A percentile compares a stretch with the other conserved stretches of the same genome.
phyloP scores from a whole-genome alignment of 2,329 filamentous ascomycete genomes.

The Akanthomyces uredinophilus region DNA sequence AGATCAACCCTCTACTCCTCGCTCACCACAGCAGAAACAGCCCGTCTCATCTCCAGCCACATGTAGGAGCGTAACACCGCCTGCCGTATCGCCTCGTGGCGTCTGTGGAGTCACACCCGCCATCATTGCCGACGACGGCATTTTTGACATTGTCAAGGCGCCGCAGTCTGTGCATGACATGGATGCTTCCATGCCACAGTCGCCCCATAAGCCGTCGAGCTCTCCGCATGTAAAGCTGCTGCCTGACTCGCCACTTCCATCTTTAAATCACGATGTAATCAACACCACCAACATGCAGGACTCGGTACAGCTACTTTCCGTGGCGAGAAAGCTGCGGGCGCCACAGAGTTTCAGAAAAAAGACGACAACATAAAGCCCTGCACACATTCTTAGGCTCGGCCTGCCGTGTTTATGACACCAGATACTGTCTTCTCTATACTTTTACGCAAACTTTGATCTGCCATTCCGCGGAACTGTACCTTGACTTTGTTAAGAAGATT shows the following conservation, averaged over 20 bases:
- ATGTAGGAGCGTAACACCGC: background rate
- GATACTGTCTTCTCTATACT: too few species aligned
- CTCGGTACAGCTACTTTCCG: background rate
- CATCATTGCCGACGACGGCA: background rate
- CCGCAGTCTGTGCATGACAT: background rate
- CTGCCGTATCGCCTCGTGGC: background rate
- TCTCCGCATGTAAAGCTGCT: background rate
- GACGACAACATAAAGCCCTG: too few species aligned
- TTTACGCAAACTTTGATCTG: too few species aligned
- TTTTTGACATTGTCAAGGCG: background rate
- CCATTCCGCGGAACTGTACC: too few species aligned
- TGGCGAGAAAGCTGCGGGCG: background rate
- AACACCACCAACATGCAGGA: constrained; percentile 20
- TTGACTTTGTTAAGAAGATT: too few species aligned
- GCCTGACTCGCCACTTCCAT: background rate
- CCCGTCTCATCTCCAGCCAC: background rate
- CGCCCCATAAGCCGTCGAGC: background rate
- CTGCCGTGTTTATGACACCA: too few species aligned
- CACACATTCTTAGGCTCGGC: too few species aligned
- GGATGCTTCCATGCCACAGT: background rate
- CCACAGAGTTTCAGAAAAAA: too few species aligned
- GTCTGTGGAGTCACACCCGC: background rate
- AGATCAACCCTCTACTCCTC: background rate
- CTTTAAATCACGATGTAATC: constrained; percentile 18
- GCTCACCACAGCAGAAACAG: background rate